A percentile compares a stretch with the other conserved stretches of the same genome.
phyloP scores from a whole-genome alignment of 139 green algal genomes.

The Penium margaritaceum region DNA sequence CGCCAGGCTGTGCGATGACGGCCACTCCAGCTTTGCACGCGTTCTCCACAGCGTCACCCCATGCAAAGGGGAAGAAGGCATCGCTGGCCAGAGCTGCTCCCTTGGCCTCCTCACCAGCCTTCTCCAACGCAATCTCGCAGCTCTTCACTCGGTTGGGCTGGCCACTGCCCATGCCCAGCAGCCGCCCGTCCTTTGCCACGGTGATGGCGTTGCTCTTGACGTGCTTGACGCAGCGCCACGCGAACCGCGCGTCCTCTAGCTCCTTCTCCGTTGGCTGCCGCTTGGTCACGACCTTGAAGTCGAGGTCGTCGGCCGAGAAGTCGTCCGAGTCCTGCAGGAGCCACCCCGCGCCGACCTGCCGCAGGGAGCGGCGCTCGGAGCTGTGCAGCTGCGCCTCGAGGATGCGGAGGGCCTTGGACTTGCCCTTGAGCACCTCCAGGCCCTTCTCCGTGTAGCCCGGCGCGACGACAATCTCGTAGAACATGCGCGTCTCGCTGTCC shows the following conservation, averaged over 20 bases:
- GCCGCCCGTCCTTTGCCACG: slow-evolving; percentile 55
- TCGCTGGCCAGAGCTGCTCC: slow-evolving; percentile 84
- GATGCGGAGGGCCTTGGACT: slow-evolving; percentile 95
- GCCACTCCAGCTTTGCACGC: slow-evolving; percentile 87
- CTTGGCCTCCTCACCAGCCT: slow-evolving; percentile 74
- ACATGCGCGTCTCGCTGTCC: slow-evolving; percentile 95
- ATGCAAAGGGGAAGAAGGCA: slow-evolving; percentile 98
- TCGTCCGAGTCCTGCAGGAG: slow-evolving; percentile 75
- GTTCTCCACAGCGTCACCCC: slow-evolving; percentile 88
- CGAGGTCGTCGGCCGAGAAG: slow-evolving; percentile 77
- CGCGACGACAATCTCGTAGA: slow-evolving; percentile 99
- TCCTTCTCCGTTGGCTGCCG: slow-evolving; percentile 75
- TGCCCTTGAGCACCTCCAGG: slow-evolving; percentile 87
- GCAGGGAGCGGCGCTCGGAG: slow-evolving; percentile 60
- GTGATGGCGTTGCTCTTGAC: slow-evolving; percentile 99
- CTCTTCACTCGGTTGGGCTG: slow-evolving; percentile 96
- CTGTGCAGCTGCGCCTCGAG: slow-evolving; percentile 77
- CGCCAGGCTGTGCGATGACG: slow-evolving; percentile 92
- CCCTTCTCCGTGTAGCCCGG: slow-evolving; percentile 86
- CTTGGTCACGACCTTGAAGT: slow-evolving; percentile 63
- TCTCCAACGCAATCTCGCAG: slow-evolving; percentile 89
- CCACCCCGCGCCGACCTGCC: slow-evolving; percentile 76
- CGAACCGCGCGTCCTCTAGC: slow-evolving; percentile 90
- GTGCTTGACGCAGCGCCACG: slow-evolving; percentile 94
- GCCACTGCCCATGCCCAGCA: slow-evolving; percentile 96